Conservation (phyloP, 805 yeast species). For the Phaffomyces opuntiae region DNA sequence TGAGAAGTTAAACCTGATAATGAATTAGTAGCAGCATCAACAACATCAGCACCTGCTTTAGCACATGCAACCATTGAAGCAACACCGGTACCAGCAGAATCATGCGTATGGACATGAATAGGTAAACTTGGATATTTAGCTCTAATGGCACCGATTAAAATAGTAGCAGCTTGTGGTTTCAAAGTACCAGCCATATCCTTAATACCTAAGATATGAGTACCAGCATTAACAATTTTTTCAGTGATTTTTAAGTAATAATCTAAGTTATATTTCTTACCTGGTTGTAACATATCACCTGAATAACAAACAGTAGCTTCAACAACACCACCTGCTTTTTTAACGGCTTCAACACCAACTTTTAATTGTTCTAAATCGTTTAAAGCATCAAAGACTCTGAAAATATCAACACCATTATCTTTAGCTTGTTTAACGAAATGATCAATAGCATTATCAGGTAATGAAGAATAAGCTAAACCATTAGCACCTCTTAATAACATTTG, state of each 20-base stretch:
- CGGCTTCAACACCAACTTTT: constrained; percentile 97
- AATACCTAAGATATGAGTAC: constrained; percentile 95
- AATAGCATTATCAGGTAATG: constrained; percentile 96
- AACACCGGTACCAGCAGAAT: constrained; percentile 99
- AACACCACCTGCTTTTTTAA: constrained; percentile 96
- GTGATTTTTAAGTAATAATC: constrained; percentile 80
- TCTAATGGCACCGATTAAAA: constrained; percentile 76
- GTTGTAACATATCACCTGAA: constrained; percentile 97
- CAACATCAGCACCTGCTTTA: constrained; percentile 94
- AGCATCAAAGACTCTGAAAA: constrained; percentile 97
- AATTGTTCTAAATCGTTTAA: constrained; percentile 94
- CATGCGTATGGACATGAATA: constrained; percentile 98
- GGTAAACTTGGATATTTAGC: constrained; percentile 87
- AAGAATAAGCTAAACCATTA: constrained; percentile 97
- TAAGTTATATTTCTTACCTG: constrained; percentile 93
- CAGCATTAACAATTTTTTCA: constrained; percentile 81
- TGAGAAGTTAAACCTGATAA: constrained; percentile 99
- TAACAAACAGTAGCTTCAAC: constrained; percentile 98
- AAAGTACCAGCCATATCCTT: constrained; percentile 99
- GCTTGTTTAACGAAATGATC: constrained; percentile 96
- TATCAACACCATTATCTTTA: constrained; percentile 92
- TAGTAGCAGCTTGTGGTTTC: constrained; percentile 88
- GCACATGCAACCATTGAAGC: constrained; percentile 95
- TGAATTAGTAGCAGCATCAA: constrained; percentile 94
- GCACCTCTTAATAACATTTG: constrained; percentile 99